phyloP scores from a whole-genome alignment of 306 rosid species.

The Rosa lucieae region DNA sequence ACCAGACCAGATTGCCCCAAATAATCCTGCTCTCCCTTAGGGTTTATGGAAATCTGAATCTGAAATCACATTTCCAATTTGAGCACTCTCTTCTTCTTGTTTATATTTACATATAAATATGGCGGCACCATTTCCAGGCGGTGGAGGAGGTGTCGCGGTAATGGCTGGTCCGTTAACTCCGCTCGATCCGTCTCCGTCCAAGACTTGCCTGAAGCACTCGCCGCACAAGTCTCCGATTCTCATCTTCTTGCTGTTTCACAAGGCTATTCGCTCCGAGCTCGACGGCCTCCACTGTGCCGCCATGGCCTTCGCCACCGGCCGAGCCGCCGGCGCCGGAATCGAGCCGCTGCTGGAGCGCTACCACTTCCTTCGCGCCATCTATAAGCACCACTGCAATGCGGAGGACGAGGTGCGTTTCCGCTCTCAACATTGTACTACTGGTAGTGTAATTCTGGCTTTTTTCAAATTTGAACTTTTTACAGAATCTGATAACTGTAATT shows the following conservation, averaged over 20 bases:
- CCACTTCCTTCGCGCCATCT: conserved; percentile 25
- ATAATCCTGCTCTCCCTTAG: background rate
- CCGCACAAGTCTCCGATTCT: conserved; percentile 40
- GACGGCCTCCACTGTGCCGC: conserved; percentile 40
- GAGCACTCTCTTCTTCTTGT: background rate
- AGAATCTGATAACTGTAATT: background rate
- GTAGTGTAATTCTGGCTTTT: background rate
- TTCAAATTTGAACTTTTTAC: background rate
- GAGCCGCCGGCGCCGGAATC: background rate
- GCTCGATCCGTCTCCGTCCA: conserved; percentile 35
- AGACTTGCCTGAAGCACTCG: conserved; percentile 25
- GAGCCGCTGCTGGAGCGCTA: conserved; percentile 22
- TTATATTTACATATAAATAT: conserved; percentile 8
- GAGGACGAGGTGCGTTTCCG: conserved; percentile 28
- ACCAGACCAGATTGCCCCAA: background rate
- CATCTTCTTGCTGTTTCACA: conserved; percentile 48
- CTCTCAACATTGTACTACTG: background rate
- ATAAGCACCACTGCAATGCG: conserved; percentile 34
- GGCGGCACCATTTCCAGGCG: conserved; percentile 46
- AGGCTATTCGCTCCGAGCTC: conserved; percentile 52
- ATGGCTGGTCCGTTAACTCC: conserved; percentile 35
- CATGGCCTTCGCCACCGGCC: conserved; percentile 33
- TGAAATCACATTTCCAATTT: conserved; percentile 8
- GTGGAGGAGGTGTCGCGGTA: conserved; percentile 39
- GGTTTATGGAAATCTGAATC: conserved; percentile 27